phyloP scores from a whole-genome alignment of 176 grass and related monocot genomes.

The Miscanthus lutarioriparius region DNA sequence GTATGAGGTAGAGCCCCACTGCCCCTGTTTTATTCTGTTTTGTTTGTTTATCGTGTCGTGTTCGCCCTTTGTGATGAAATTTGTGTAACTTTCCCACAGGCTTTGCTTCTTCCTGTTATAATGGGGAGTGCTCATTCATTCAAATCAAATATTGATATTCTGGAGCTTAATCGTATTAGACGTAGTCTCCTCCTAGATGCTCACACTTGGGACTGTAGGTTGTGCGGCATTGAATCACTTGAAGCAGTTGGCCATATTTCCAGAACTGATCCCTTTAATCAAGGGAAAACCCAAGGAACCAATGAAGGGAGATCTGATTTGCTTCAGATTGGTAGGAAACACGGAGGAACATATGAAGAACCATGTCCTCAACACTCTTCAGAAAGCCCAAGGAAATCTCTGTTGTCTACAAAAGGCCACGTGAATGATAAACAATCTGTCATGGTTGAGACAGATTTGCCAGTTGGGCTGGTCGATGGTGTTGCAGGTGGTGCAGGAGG shows the following conservation, averaged over 20 bases:
- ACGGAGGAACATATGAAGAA: slow-evolving; percentile 29
- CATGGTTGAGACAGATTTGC: slow-evolving; percentile 50
- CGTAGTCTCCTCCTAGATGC: slow-evolving; percentile 71
- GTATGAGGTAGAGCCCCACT: slow-evolving; percentile 60
- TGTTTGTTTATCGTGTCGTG: slow-evolving; percentile 11
- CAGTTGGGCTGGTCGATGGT: slow-evolving; percentile 43
- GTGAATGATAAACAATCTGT: slow-evolving; percentile 24
- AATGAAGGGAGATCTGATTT: slow-evolving; percentile 36
- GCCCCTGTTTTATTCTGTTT: slow-evolving; percentile 24
- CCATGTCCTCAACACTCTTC: slow-evolving; percentile 18
- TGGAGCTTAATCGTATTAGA: slow-evolving; percentile 82
- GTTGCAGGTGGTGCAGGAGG: slow-evolving; percentile 33
- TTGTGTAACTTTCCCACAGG: slow-evolving; percentile 40
- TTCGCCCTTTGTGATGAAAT: neutral
- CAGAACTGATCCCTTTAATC: slow-evolving; percentile 22
- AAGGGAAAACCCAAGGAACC: slow-evolving; percentile 28
- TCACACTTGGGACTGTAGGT: slow-evolving; percentile 68
- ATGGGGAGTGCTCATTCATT: slow-evolving; percentile 41
- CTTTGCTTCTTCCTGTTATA: slow-evolving; percentile 64
- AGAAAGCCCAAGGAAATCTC: slow-evolving; percentile 51
- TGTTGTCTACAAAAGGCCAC: slow-evolving; percentile 43
- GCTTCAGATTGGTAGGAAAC: slow-evolving; percentile 18
- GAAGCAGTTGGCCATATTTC: slow-evolving; percentile 41
- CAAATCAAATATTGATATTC: slow-evolving; percentile 62
- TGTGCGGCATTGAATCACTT: slow-evolving; percentile 56